Conservation (phyloP, 768 basidiomycete genomes). For the Naematelia encephala region DNA sequence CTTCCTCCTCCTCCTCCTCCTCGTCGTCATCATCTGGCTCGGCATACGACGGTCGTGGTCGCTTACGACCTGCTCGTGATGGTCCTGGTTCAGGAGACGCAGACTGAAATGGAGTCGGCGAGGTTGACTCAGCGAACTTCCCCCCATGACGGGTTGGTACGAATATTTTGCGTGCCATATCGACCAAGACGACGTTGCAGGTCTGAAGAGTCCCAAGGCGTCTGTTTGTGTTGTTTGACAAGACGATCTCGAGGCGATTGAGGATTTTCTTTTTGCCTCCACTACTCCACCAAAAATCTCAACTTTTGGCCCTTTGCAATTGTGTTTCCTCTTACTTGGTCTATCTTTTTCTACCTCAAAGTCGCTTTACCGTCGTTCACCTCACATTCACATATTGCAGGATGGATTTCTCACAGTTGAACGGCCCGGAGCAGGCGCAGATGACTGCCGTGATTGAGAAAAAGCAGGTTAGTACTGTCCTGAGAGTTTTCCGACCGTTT, state of each 20-base stretch:
- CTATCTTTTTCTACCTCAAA: too few relatives aligned
- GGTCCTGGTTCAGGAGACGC: conserved; percentile 8
- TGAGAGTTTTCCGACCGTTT: background rate
- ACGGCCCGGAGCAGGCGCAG: conserved; percentile 87
- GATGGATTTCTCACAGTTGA: conserved; percentile 93
- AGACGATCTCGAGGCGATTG: too few relatives aligned
- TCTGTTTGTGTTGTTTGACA: background rate
- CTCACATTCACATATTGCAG: conserved; percentile 3
- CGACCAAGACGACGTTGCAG: too few relatives aligned
- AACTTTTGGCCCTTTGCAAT: background rate
- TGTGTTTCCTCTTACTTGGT: too few relatives aligned
- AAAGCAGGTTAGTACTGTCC: conserved; percentile 68
- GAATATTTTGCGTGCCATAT: too few relatives aligned
- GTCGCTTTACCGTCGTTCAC: too few relatives aligned
- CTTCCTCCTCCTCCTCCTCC: conserved; percentile 19
- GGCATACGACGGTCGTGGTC: background rate
- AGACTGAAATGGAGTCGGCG: conserved; percentile 6
- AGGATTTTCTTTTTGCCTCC: background rate
- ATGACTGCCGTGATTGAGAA: conserved; percentile 82
- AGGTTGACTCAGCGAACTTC: conserved; percentile 27
- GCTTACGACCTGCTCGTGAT: conserved; percentile 5
- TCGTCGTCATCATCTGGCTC: conserved; percentile 19
- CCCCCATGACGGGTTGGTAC: conserved; percentile 26
- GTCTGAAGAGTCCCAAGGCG: too few relatives aligned
- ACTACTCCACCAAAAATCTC: background rate